These are phyloP conservation scores for Phytophthora ohioensis DNA, from an alignment of 352 stramenopile species.

Conservation along the genomic window DNA sequence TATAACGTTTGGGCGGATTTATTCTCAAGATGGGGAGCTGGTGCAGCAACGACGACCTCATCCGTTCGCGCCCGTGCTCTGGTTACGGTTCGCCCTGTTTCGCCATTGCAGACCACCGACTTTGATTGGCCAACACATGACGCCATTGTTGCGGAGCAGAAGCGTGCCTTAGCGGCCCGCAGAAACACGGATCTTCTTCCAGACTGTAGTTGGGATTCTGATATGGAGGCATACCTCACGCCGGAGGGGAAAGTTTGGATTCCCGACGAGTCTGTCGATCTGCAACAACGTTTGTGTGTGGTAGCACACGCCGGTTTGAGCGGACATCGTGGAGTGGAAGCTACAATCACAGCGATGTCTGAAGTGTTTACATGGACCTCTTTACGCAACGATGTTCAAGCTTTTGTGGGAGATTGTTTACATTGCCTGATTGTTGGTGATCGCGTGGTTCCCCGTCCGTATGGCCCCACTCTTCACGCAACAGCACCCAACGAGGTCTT, in stretches of 20 bases:
- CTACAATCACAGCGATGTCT: slow-evolving; percentile 14
- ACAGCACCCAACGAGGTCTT: slow-evolving; percentile 45
- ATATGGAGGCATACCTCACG: not conserved
- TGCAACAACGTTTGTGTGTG: slow-evolving; percentile 35
- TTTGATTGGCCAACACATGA: slow-evolving; percentile 13
- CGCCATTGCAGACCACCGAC: not conserved
- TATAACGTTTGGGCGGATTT: slow-evolving; percentile 13
- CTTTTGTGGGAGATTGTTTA: slow-evolving; percentile 25
- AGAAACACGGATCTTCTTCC: too few species aligned
- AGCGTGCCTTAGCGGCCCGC: not conserved
- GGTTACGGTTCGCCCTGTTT: not conserved
- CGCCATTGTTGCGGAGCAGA: not conserved
- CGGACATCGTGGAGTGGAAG: slow-evolving; percentile 31
- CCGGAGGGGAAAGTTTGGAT: not conserved
- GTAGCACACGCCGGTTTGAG: slow-evolving; percentile 31
- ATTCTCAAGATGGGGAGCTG: slow-evolving; percentile 1
- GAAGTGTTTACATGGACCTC: slow-evolving; percentile 21
- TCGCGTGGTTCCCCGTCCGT: slow-evolving; percentile 9
- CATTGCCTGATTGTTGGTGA: slow-evolving; percentile 10
- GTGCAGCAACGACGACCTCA: not conserved
- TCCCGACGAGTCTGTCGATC: not conserved
- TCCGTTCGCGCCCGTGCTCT: not conserved
- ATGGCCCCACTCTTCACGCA: slow-evolving; percentile 22
- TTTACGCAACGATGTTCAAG: slow-evolving; percentile 9
- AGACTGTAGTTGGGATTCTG: not conserved